Evolutionary conservation across 208 protist genomes (phyloP).

Genomic region (Trypanosoma lewisi): DNA sequence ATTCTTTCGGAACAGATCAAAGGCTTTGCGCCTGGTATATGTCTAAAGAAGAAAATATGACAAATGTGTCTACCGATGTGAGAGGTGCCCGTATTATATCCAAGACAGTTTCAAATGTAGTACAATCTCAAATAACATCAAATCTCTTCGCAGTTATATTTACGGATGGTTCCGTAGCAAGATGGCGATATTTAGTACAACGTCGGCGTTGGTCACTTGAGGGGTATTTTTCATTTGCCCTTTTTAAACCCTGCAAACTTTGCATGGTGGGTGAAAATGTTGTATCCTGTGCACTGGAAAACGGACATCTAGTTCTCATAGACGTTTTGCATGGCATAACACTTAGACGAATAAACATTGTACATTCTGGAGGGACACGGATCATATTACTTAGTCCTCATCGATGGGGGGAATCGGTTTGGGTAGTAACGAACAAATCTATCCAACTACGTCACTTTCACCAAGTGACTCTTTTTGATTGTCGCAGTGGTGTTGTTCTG

Average conservation of each 20-base stretch:
- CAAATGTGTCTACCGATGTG: slow-evolving; percentile 55
- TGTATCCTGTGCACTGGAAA: slow-evolving; percentile 68
- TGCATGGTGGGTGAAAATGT: slow-evolving; percentile 38
- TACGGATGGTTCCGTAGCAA: slow-evolving; percentile 64
- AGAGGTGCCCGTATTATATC: slow-evolving; percentile 63
- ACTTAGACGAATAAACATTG: slow-evolving; percentile 63
- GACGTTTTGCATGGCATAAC: slow-evolving; percentile 54
- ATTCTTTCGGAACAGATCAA: slow-evolving; percentile 76
- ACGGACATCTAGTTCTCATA: slow-evolving; percentile 63
- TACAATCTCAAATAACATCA: slow-evolving; percentile 50
- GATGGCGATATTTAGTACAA: slow-evolving; percentile 58
- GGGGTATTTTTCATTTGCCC: slow-evolving; percentile 40
- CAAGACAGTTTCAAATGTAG: slow-evolving; percentile 56
- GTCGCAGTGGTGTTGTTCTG: slow-evolving; percentile 65
- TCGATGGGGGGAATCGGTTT: slow-evolving; percentile 61
- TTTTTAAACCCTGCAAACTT: slow-evolving; percentile 42
- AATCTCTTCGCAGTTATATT: slow-evolving; percentile 74
- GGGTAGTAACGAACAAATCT: slow-evolving; percentile 68
- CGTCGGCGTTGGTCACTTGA: slow-evolving; percentile 53
- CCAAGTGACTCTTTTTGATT: slow-evolving; percentile 79
- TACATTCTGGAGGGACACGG: slow-evolving; percentile 68
- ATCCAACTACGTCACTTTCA: slow-evolving; percentile 56
- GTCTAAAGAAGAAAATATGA: slow-evolving; percentile 40
- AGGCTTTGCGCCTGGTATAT: slow-evolving; percentile 74
- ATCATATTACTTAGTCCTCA: slow-evolving; percentile 69